Evolutionary conservation across 2,329 filamentous ascomycete species (phyloP), one percentile per base, ranked within the genome.

Genomic region (Dendryphion nanum): DNA sequence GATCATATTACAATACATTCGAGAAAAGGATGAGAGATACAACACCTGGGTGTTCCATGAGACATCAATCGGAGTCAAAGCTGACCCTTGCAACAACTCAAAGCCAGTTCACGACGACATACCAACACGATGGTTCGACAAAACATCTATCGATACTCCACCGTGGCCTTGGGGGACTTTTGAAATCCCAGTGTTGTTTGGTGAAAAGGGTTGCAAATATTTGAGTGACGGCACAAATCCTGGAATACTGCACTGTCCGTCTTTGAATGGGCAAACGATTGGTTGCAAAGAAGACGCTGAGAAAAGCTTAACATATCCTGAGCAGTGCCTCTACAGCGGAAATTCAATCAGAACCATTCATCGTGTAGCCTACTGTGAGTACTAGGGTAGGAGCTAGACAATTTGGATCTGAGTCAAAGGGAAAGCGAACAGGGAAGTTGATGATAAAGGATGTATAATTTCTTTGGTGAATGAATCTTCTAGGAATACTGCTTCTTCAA

Each of bases 101-200:
- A n/a, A n/a, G n/a, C 16, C 18, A n/a, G 18, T 28, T 5, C 32
- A 33, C 2, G 37, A 39, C 14, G 37, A 39, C 18, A 15, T 15
- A 26, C 7, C 3, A 16, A 40, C 37, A 17, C 37, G 37, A 23
- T 40, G 20, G 21, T 18, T 23, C 13, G 32, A 40, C 32, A n/a
- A 30, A 2, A 14, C 34, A 5, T 31, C 37, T 18, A 28, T 35
- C 14, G 18, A 35, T 16, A 4, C 29, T 7, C 37, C 37, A 12
- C 37, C 37, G 12, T 40, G 37, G 37, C 37, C 33, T 18, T 20
- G 26, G 8, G 35, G 35, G 18, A 38, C 35, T 15, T 38, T 38
- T 19, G 32, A 26, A 12, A 38, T 38, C 26, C n/a, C n/a, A n/a
- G 32, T 13, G 2, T 7, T 38, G 4, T 32, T 14, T 19, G 28